These are phyloP conservation scores for Cladophialophora immunda DNA, from an alignment of 2,329 filamentous ascomycete species.

Conservation along the genomic window DNA sequence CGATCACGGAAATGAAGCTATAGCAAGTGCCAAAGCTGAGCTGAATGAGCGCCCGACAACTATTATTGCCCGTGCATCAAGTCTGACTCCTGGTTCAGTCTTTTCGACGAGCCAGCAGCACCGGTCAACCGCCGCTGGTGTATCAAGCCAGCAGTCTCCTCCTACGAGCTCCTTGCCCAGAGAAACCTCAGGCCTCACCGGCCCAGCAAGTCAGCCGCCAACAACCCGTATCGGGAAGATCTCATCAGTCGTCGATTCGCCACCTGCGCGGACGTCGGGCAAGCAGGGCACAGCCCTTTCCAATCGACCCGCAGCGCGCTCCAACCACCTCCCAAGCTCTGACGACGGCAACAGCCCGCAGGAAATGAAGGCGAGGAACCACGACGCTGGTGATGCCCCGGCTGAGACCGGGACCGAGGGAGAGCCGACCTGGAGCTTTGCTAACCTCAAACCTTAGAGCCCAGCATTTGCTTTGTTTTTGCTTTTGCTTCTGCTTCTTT, in stretches of 20 bases:
- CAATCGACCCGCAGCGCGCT: not conserved
- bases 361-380: not conserved
- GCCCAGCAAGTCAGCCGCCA: not conserved
- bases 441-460: not conserved
- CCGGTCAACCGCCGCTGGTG: not conserved
- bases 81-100: not conserved
- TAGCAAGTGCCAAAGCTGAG: not conserved
- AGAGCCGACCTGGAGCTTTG: slow-evolving; percentile 10
- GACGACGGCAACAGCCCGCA: not conserved
- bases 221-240: not conserved
- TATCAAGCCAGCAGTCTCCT: not conserved
- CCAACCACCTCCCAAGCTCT: too few species aligned
- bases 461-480: not conserved
- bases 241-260: not conserved
- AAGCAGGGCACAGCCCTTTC: not conserved
- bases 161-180: not conserved
- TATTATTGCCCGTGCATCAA: not conserved
- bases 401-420: not conserved
- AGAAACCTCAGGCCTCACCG: not conserved
- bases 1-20: not conserved
- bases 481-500: not conserved
- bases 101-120: not conserved
- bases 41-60: not conserved
- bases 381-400: not conserved
- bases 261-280: not conserved